Evolutionary conservation across 2,329 filamentous ascomycete species (phyloP).

Genomic region (Dichotomopilus funicola): DNA sequence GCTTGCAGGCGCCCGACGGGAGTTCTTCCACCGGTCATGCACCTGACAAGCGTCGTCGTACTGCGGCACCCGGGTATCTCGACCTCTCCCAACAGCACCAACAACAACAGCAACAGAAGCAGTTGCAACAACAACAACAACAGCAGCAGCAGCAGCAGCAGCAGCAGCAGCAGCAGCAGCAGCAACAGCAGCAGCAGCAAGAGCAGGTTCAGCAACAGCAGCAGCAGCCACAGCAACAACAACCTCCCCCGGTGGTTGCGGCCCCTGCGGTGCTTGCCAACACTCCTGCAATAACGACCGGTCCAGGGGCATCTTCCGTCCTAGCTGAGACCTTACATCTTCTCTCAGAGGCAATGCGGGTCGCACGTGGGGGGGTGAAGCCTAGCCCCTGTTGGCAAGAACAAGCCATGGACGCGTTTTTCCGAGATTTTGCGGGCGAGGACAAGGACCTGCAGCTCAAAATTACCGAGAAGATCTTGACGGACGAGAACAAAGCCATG

Average conservation of each 20-base stretch:
- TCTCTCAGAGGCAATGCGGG: slow-evolving; percentile 37
- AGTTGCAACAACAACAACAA: slow-evolving; percentile 12
- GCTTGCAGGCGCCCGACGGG: slow-evolving; percentile 26
- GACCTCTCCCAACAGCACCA: slow-evolving; percentile 21
- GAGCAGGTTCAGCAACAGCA: slow-evolving; percentile 1
- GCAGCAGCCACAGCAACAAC: background rate
- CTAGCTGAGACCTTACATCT: slow-evolving; percentile 25
- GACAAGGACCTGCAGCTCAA: slow-evolving; percentile 53
- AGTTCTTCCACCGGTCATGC: slow-evolving; percentile 8
- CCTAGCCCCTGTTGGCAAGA: slow-evolving; percentile 45
- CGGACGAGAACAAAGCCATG: slow-evolving; percentile 55
- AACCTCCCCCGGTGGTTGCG: background rate
- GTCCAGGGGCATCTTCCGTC: background rate
- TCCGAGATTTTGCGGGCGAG: slow-evolving; percentile 51
- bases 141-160: slow-evolving; percentile 11
- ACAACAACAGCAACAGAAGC: slow-evolving; percentile 11
- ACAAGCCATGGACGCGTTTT: slow-evolving; percentile 53
- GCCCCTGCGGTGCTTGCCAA: too few species aligned
- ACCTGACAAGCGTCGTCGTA: slow-evolving; percentile 32
- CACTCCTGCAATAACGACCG: too few species aligned
- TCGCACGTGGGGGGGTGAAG: slow-evolving; percentile 8
- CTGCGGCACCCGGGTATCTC: slow-evolving; percentile 23
- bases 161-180: slow-evolving; percentile 1
- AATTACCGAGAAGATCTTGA: slow-evolving; percentile 51
- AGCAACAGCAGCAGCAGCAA: slow-evolving; percentile 6